These are phyloP conservation scores for peach (Prunus persica) DNA, from an alignment of 306 rosid species.

Conservation along the genomic window Prunus_persica_NCBIv2 NC_034009.1:27250501-27251000, in stretches of 20 bases:
- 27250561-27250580: background rate
- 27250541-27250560: background rate
- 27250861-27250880: slow-evolving; percentile 95
- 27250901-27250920: slow-evolving; percentile 55
- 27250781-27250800: background rate
- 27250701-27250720: slow-evolving; percentile 6
- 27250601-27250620: slow-evolving; percentile 92
- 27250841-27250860: slow-evolving; percentile 91
- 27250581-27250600: slow-evolving; percentile 53
- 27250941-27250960: slow-evolving; percentile 71
- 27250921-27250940: slow-evolving; percentile 55
- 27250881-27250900: slow-evolving; percentile 92
- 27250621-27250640: slow-evolving; percentile 93
- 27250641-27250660: slow-evolving; percentile 95
- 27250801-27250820: background rate
- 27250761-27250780: background rate
- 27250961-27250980: slow-evolving; percentile 47
- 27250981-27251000: slow-evolving; percentile 32
- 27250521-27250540: slow-evolving; percentile 12
- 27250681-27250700: slow-evolving; percentile 26
- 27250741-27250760: background rate
- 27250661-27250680: slow-evolving; percentile 58
- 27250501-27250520: background rate
- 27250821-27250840: slow-evolving; percentile 79
- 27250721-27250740: slow-evolving; percentile 19